These are phyloP conservation scores for Apiotrichum montevideense DNA, from an alignment of 1,284 basidiomycete species.

Conservation along the genomic window DNA sequence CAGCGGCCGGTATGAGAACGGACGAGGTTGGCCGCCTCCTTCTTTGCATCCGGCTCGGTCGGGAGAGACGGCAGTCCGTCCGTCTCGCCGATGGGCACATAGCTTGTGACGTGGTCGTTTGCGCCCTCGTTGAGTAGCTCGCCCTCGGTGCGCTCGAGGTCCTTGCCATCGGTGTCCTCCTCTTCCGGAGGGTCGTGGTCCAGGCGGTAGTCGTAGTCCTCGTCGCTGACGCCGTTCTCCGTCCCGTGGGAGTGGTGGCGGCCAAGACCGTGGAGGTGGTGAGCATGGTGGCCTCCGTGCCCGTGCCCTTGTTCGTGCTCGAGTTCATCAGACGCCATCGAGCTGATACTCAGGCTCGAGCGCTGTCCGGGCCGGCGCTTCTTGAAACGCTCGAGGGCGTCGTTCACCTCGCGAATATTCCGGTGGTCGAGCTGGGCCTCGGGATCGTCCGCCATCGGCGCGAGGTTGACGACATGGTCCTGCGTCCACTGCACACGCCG, in stretches of 20 bases:
- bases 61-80: conserved; percentile 47
- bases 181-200: conserved; percentile 29
- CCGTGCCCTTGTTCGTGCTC: too few species aligned
- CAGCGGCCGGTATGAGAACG: conserved; percentile 45
- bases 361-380: neutral
- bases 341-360: neutral
- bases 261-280: neutral
- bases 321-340: neutral
- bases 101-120: conserved; percentile 33
- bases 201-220: conserved; percentile 46
- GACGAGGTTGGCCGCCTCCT: conserved; percentile 42
- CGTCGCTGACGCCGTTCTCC: conserved; percentile 13
- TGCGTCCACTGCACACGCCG: conserved; percentile 45
- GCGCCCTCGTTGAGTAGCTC: conserved; percentile 26
- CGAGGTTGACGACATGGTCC: conserved; percentile 38
- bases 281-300: neutral
- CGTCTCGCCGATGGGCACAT: conserved; percentile 47
- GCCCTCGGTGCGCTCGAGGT: neutral
- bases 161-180: conserved; percentile 7
- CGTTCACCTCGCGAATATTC: conserved; percentile 36
- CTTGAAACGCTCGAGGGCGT: conserved; percentile 36
- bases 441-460: conserved; percentile 25
- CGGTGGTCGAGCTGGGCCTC: conserved; percentile 20
- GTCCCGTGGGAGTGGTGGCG: neutral
- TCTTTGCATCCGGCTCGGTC: conserved; percentile 17